Conservation (phyloP, 83 land plant genomes). For the Picea mariana region DNA sequence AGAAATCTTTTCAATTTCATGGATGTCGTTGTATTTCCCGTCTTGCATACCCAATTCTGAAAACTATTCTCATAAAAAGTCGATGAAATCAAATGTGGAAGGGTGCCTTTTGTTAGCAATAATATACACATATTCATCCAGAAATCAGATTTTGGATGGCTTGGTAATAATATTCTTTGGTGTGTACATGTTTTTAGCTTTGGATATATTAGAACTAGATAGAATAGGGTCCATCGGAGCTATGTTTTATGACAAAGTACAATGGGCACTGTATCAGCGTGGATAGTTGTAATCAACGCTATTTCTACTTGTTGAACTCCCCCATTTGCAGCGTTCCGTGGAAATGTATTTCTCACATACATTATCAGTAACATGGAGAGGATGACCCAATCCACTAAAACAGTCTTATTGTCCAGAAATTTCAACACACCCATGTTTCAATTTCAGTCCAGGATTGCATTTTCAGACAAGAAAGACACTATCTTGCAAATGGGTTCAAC, state of each 20-base stretch:
- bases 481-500: not conserved
- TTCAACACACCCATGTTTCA: not conserved
- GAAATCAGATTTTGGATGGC: not conserved
- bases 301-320: no score
- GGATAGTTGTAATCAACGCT: no score
- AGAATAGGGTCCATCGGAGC: no score
- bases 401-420: not conserved
- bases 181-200: constrained; percentile 36
- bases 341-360: not conserved
- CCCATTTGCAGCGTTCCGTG: not conserved
- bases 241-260: no score
- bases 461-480: not conserved
- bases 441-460: not conserved
- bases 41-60: no score
- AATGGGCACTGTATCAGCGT: no score
- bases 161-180: constrained; percentile 21
- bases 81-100: not conserved
- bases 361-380: not conserved
- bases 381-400: not conserved
- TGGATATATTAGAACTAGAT: constrained; percentile 12
- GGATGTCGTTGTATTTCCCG: constrained; percentile 1
- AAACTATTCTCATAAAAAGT: not conserved
- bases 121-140: not conserved
- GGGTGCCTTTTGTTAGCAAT: not conserved
- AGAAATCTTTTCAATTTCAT: not conserved